Evolutionary conservation across 352 stramenopile genomes (phyloP).

Genomic region (Pseudoperonospora humuli): DNA sequence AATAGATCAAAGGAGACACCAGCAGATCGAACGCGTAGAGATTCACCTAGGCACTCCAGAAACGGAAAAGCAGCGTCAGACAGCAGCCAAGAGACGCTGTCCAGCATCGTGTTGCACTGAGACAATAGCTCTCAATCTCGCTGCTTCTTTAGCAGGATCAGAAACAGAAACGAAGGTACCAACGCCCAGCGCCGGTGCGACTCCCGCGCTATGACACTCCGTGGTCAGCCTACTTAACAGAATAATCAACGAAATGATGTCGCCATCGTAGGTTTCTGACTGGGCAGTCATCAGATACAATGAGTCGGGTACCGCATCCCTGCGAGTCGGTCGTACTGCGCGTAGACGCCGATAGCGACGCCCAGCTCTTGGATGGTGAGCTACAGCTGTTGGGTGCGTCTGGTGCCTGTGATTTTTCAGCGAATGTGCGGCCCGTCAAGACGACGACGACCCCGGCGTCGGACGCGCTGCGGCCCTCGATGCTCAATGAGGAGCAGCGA

Average conservation of each 20-base stretch:
- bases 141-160: too few species aligned
- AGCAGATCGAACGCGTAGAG: conserved; percentile 43
- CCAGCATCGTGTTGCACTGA: too few species aligned
- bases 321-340: conserved; percentile 16
- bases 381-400: too few species aligned
- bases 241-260: too few species aligned
- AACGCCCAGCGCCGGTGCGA: too few species aligned
- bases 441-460: neutral
- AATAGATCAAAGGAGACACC: conserved; percentile 43
- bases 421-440: conserved; percentile 10
- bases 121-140: too few species aligned
- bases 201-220: too few species aligned
- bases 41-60: conserved; percentile 34
- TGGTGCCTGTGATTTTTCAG: neutral
- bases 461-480: neutral
- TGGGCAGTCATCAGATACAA: too few species aligned
- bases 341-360: conserved; percentile 4
- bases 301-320: conserved; percentile 13
- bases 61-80: conserved; percentile 25
- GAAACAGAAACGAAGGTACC: too few species aligned
- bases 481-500: conserved; percentile 29
- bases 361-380: conserved; percentile 12
- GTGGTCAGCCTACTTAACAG: too few species aligned
- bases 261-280: too few species aligned
- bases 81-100: conserved; percentile 27